Evolutionary conservation across 2,329 filamentous ascomycete genomes (phyloP).

Genomic region (Arthrobotrys sinensis): DNA sequence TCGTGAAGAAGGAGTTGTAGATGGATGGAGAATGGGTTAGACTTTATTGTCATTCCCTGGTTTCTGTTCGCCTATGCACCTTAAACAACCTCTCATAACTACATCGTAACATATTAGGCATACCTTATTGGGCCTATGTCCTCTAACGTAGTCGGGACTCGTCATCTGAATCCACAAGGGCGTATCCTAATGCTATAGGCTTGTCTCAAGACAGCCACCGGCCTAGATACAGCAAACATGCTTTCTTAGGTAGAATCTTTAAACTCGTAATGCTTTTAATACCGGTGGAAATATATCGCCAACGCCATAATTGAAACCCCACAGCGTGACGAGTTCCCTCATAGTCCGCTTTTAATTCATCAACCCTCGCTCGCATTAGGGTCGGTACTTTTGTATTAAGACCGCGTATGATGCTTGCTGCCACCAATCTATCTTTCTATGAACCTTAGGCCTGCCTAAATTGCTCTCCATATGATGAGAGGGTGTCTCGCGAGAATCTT

Average conservation of each 20-base stretch:
- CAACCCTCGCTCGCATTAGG: not conserved
- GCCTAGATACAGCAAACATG: not conserved
- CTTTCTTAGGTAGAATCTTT: not conserved
- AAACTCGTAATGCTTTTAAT: not conserved
- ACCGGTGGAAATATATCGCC: not conserved
- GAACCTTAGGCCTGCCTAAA: conserved; percentile 21
- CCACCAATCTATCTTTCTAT: not conserved
- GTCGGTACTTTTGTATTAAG: not conserved
- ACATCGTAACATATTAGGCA: not conserved
- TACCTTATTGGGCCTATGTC: not conserved
- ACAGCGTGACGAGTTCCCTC: too few relatives aligned
- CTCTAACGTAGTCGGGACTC: not conserved
- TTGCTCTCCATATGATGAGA: not conserved
- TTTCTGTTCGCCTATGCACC: not conserved
- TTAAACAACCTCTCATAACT: not conserved
- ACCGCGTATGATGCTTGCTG: not conserved
- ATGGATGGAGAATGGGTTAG: not conserved
- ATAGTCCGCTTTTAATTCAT: not conserved
- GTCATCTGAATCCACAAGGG: too few relatives aligned
- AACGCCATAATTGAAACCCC: not conserved
- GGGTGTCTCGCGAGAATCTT: not conserved
- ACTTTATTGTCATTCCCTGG: conserved; percentile 35
- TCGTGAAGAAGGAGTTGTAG: conserved; percentile 64
- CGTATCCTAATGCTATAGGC: too few relatives aligned
- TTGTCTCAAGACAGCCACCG: too few relatives aligned